Percentiles rank a stretch among this genome's conserved stretches.
phyloP scores from a whole-genome alignment of 2,329 filamentous ascomycete species.

The Trichophyton verrucosum region DNA sequence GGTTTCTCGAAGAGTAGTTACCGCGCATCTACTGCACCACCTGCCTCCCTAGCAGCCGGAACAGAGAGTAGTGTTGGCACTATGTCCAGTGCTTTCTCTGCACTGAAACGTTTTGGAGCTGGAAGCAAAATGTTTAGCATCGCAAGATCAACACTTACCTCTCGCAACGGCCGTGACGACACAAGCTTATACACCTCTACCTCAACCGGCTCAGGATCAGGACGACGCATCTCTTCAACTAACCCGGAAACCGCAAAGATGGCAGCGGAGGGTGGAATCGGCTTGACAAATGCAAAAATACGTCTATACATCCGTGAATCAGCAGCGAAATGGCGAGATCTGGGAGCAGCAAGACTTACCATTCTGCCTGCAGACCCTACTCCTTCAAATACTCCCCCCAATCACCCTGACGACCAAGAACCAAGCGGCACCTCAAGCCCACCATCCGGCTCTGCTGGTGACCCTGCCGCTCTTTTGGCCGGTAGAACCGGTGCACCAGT shows the following conservation, averaged over 20 bases:
- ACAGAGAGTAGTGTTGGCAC: conserved; percentile 66
- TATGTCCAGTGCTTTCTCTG: conserved; percentile 66
- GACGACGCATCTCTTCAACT: neutral
- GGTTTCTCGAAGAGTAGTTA: conserved; percentile 38
- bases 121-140: conserved; percentile 71
- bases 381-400: conserved; percentile 32
- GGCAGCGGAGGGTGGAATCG: conserved; percentile 51
- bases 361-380: conserved; percentile 49
- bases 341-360: conserved; percentile 70
- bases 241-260: conserved; percentile 40
- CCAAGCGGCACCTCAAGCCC: conserved; percentile 7
- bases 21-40: conserved; percentile 44
- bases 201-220: conserved; percentile 36
- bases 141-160: conserved; percentile 59
- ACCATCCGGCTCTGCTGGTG: conserved; percentile 16
- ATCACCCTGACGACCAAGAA: conserved; percentile 37
- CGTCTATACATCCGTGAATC: conserved; percentile 68
- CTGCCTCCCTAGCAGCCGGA: conserved; percentile 44
- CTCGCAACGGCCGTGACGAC: conserved; percentile 40
- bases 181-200: conserved; percentile 47
- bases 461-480: conserved; percentile 11
- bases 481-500: conserved; percentile 33
- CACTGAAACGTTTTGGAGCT: conserved; percentile 61
- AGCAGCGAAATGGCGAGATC: conserved; percentile 75
- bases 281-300: conserved; percentile 61